Percentiles rank a stretch among this genome's conserved stretches.
These are phyloP conservation scores for Coemansia pectinata DNA, from an alignment of 192 early-diverging fungal genomes.

Conservation along the genomic window DNA sequence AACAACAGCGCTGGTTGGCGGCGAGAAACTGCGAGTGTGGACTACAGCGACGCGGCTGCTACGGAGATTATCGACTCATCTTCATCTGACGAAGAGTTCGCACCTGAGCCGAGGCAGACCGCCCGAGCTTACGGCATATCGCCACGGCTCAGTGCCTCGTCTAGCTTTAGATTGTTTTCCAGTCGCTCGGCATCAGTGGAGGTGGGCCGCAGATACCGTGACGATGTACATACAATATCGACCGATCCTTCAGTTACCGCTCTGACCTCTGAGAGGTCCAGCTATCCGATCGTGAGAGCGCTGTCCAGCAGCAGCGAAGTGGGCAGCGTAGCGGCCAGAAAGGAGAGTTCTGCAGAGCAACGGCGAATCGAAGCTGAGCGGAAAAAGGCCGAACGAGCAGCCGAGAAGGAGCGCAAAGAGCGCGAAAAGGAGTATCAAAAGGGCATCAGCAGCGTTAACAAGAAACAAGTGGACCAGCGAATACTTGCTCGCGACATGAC, in stretches of 20 bases:
- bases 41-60: constrained; percentile 17
- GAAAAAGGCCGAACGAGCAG: neutral
- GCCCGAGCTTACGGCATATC: neutral
- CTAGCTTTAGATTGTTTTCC: neutral
- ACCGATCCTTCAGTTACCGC: neutral
- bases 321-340: neutral
- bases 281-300: neutral
- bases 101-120: neutral
- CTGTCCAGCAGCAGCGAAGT: neutral
- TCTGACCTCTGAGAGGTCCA: constrained; percentile 1
- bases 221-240: constrained; percentile 1
- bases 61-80: constrained; percentile 33
- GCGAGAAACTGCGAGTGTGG: neutral
- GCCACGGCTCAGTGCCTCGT: neutral
- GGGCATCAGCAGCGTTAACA: constrained; percentile 13
- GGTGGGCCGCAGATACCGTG: neutral
- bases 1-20: neutral
- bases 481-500: constrained; percentile 26
- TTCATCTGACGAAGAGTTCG: constrained; percentile 5
- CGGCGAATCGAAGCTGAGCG: constrained; percentile 1
- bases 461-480: constrained; percentile 11
- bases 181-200: neutral
- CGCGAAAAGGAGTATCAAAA: neutral
- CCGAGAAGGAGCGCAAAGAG: constrained; percentile 1
- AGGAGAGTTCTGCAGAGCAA: neutral